Base-by-base conservation (phyloP, 495 filamentous ascomycete genomes). In the Tuber microsphaerosporum region DNA sequence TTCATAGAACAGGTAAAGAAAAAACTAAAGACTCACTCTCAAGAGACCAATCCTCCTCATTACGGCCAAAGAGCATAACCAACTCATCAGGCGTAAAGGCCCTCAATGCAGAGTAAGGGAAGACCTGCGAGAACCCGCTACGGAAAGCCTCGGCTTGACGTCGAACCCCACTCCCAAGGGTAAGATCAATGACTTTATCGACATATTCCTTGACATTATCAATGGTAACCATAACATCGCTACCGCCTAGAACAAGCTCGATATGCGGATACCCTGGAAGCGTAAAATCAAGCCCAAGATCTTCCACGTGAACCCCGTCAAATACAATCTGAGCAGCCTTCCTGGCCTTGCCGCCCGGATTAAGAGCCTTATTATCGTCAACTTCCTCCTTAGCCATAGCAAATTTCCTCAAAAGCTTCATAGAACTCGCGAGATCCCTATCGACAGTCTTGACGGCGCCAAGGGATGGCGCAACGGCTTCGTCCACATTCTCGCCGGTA, bases 11-110 rank as follows among this genome's bases (percentile, higher is more conserved):
- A 51, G 9, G 31, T 14, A n/a, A 31, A 65, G 22, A 17, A 31
- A 65, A 19, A 17, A 71, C 20, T 56, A 65, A 56, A 48, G 75
- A 85, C 92, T 89, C 89, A 94, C 92, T 98, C 84, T 98, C 96
- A 75, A 98, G 90, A 39, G 92, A 92, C 96, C 96, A 99, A 81
- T 99, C 96, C 81, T 99, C 96, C 42, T 99, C 93, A 8, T 94
- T 90, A 65, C 91, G 89, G 37, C 96, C 96, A 85, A 99, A 99
- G 20, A 99, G 87, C 88, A 93, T 94, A 44, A 97, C 94, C n/a
- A 99, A 86, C 83, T 99, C 96, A 81, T 91, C 93, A 2, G 96
- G 96, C 0, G 96, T 99, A 82, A 99, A 99, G 2, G 96, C 94
- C 68, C 91, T 92, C 45, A 98, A 87, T 17, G 96, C 92, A 14